phyloP scores from a whole-genome alignment of 306 rosid genomes.

The Vigna mungo region DNA sequence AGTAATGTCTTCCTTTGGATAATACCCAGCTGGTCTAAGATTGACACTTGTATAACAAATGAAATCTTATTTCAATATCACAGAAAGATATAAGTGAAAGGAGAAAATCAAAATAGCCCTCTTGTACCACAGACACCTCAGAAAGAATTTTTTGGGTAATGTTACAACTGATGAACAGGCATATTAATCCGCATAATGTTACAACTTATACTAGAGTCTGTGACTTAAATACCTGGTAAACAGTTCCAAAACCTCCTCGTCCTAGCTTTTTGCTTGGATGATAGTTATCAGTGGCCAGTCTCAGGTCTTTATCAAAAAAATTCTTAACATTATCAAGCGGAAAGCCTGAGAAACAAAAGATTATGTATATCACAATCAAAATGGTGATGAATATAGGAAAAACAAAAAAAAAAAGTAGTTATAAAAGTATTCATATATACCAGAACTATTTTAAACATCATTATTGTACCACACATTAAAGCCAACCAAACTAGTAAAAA shows the following conservation, averaged over 20 bases:
- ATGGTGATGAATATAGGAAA: slow-evolving; percentile 15
- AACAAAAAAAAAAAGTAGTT: background rate
- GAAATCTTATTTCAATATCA: slow-evolving; percentile 7
- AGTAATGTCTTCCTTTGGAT: slow-evolving; percentile 9
- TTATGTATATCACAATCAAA: slow-evolving; percentile 20
- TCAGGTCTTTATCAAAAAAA: slow-evolving; percentile 75
- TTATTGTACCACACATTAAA: background rate
- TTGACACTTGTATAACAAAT: slow-evolving; percentile 33
- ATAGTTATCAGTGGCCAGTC: slow-evolving; percentile 78
- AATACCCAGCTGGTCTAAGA: background rate
- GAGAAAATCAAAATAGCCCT: background rate
- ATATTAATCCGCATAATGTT: slow-evolving; percentile 30
- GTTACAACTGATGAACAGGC: slow-evolving; percentile 34
- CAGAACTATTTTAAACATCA: slow-evolving; percentile 27
- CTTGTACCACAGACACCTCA: slow-evolving; percentile 13
- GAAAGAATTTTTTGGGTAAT: slow-evolving; percentile 27
- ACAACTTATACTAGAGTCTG: slow-evolving; percentile 24
- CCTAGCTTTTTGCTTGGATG: slow-evolving; percentile 80
- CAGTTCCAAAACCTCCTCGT: slow-evolving; percentile 95
- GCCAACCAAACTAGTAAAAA: slow-evolving; percentile 31
- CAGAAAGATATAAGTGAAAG: slow-evolving; percentile 18
- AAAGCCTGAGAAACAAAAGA: slow-evolving; percentile 57
- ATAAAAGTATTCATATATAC: slow-evolving; percentile 29
- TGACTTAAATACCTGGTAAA: slow-evolving; percentile 72
- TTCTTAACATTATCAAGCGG: slow-evolving; percentile 62